Percentiles rank a stretch among this genome's conserved stretches.
Evolutionary conservation across 2,329 filamentous ascomycete species (phyloP).

Genomic region (Colletotrichum navitas): DNA sequence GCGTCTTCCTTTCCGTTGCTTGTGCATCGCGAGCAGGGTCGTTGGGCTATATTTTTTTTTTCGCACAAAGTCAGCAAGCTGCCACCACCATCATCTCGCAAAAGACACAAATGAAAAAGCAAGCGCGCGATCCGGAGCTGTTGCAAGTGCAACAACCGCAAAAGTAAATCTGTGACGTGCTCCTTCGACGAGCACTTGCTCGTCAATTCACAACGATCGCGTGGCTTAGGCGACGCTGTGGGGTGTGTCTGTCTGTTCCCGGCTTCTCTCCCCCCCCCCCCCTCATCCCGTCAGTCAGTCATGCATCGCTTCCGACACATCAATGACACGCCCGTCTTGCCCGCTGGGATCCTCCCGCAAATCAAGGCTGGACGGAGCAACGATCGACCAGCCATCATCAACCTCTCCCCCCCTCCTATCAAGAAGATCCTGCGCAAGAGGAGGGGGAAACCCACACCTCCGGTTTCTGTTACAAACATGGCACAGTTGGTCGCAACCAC

Average conservation of each 20-base stretch:
- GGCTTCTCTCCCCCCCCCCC: neutral
- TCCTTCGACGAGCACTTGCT: constrained; percentile 25
- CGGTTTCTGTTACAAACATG: constrained; percentile 39
- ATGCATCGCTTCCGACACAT: constrained; percentile 35
- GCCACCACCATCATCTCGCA: neutral
- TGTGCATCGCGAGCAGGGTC: constrained; percentile 82
- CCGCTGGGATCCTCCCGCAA: constrained; percentile 35
- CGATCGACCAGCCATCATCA: constrained; percentile 22
- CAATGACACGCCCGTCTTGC: constrained; percentile 34
- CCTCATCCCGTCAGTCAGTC: neutral
- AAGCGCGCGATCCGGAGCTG: constrained; percentile 2
- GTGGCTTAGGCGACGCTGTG: constrained; percentile 22
- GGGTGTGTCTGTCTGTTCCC: neutral
- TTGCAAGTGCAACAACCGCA: constrained; percentile 21
- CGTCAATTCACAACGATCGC: neutral
- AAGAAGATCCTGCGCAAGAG: constrained; percentile 12
- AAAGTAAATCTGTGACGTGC: neutral
- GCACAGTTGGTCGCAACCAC: constrained; percentile 28
- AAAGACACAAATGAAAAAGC: neutral
- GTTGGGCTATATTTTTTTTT: constrained; percentile 69
- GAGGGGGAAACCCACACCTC: constrained; percentile 14
- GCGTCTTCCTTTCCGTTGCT: constrained; percentile 84
- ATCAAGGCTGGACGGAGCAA: constrained; percentile 17
- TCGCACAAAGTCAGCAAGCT: constrained; percentile 35
- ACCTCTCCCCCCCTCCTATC: neutral